Evolutionary conservation across 1,284 basidiomycete genomes (phyloP).

Genomic region (Ustilago cynodontis): DNA sequence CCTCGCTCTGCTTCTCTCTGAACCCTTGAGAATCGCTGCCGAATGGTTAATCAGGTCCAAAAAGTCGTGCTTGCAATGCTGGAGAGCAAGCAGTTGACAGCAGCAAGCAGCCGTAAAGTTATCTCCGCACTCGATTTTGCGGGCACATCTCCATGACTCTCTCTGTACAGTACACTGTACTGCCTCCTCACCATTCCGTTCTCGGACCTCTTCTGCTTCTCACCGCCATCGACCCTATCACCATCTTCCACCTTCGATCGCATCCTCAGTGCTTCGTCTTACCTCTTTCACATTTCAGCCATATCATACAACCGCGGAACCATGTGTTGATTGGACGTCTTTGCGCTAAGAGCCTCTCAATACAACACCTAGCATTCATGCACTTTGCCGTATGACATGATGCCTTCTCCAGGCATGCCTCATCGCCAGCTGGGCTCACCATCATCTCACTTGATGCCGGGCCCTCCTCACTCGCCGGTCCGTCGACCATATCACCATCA

Average conservation of each 20-base stretch:
- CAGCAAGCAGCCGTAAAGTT: neutral
- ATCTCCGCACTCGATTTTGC: conserved; percentile 5
- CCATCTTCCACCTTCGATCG: neutral
- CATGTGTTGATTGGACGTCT: neutral
- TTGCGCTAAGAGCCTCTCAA: neutral
- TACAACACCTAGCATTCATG: conserved; percentile 13
- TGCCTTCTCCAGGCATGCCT: conserved; percentile 21
- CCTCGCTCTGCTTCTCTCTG: too few relatives aligned
- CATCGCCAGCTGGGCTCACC: conserved; percentile 6
- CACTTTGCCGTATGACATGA: neutral
- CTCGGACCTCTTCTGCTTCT: neutral
- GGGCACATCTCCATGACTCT: neutral
- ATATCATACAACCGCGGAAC: neutral
- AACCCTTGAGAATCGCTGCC: too few relatives aligned
- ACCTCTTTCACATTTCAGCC: neutral
- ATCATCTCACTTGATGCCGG: conserved; percentile 6
- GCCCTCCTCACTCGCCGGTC: conserved; percentile 10
- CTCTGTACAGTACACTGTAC: too few relatives aligned
- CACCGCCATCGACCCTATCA: neutral
- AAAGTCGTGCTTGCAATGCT: too few relatives aligned
- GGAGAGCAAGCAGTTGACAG: neutral
- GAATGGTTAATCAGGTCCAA: too few relatives aligned
- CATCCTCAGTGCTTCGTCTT: neutral
- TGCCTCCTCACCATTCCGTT: neutral
- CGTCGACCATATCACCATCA: conserved; percentile 15